Conservation (phyloP, 2,329 filamentous ascomycete species). For the Colletotrichum sp. region DNA sequence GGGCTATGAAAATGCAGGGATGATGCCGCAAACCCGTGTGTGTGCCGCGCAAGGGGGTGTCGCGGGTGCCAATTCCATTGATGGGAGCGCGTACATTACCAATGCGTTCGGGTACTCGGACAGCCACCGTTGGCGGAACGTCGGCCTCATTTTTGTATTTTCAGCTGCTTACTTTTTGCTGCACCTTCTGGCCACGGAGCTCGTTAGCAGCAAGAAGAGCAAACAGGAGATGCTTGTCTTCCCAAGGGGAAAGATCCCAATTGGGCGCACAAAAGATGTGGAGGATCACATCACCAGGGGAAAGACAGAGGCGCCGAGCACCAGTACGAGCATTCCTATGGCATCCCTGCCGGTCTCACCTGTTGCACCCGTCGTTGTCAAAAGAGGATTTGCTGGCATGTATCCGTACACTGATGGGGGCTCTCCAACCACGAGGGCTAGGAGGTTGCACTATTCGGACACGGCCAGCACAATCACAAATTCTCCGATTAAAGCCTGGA, state of each 20-base stretch:
- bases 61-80: neutral
- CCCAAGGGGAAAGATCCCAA: neutral
- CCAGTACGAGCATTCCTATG: neutral
- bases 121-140: constrained; percentile 5
- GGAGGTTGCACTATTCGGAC: neutral
- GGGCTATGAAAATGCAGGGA: constrained; percentile 19
- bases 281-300: constrained; percentile 5
- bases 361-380: neutral
- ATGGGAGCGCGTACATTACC: constrained; percentile 6
- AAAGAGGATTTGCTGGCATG: neutral
- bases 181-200: constrained; percentile 11
- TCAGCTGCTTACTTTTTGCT: neutral
- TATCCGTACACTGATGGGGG: neutral
- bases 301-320: neutral
- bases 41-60: neutral
- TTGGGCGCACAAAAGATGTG: neutral
- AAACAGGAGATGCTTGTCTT: constrained; percentile 18
- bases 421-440: neutral
- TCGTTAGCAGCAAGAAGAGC: neutral
- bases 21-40: neutral
- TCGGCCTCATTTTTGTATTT: constrained; percentile 12
- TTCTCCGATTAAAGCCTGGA: neutral
- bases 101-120: neutral
- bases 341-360: neutral
- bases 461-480: neutral